Conservation (phyloP, 345 rosid species). For the Moringa oleifera region DNA sequence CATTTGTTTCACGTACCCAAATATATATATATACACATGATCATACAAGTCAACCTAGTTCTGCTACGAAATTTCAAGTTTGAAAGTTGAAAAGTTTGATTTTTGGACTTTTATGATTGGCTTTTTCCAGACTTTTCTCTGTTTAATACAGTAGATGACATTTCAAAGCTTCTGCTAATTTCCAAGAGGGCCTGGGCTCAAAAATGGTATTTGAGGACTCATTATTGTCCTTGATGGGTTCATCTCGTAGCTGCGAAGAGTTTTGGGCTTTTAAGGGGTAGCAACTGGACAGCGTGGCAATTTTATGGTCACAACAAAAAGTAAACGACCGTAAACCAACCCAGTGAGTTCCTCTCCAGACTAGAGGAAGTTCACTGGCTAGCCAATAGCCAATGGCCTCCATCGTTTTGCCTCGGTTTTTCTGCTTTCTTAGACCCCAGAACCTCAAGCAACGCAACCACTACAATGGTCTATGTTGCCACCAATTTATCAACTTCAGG, state of each 20-base stretch:
- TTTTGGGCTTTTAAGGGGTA: conserved; percentile 3
- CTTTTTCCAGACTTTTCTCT: no score
- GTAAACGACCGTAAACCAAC: no score
- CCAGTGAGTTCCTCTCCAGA: conserved; percentile 9
- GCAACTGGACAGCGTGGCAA: conserved; percentile 36
- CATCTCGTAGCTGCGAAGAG: no score
- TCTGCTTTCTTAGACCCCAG: conserved; percentile 18
- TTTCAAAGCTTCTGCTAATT: no score
- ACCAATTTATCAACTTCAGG: conserved; percentile 7
- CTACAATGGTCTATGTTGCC: conserved; percentile 16
- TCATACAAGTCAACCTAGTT: no score
- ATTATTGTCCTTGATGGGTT: no score
- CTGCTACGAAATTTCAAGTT: no score
- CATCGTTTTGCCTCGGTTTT: conserved; percentile 30
- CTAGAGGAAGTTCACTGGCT: conserved; percentile 7
- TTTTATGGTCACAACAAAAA: conserved; percentile 21
- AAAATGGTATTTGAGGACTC: no score
- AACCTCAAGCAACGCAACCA: conserved; percentile 5
- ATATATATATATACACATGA: neutral
- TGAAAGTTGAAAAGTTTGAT: no score
- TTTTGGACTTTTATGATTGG: no score
- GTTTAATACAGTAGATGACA: no score
- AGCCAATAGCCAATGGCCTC: conserved; percentile 29
- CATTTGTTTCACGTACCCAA: neutral
- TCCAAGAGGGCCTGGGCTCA: no score